Evolutionary conservation across 345 rosid species (phyloP), one percentile per base, ranked within the genome.

Genomic region (Citrus mangshanensis): DNA sequence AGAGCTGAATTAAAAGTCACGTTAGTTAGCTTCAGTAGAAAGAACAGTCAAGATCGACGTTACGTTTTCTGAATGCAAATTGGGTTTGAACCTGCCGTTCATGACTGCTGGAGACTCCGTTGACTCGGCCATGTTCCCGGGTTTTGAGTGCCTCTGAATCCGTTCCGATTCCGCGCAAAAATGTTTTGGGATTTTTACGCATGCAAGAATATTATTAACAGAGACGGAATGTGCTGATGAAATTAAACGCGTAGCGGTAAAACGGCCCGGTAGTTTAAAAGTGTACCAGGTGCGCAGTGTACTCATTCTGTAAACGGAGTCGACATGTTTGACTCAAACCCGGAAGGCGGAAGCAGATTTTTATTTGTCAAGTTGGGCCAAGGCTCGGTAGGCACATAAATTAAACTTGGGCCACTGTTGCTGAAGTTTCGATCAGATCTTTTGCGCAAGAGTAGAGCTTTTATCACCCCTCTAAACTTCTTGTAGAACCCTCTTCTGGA

Each of bases 1-100:
- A 24, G 81, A 84, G 70, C 91, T 87, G 81, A 7, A 56, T 35
- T 49, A 4, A 70, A 6, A 75, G 63, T 49, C 59, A 61, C 21
- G 1, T 10, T 62, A 32, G 30, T 38, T 12, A 60, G 58, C 7
- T 46, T 61, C n/a, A 37, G 58, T 21, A 16, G 9, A 13, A 62
- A 51, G 59, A 72, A 25, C 18, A 4, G 27, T 72, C 24, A 65
- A 19, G 14, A 21, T 14, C 46, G 25, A 30, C 22, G 25, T 38
- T 27, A 56, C 14, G 67, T 12, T 46, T 13, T 46, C 51, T 12
- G 37, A 68, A 21, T 56, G 14, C 22, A 18, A 46, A 38, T 32
- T 1, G 34, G 24, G 59, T 19, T 75, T 42, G 49, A 35, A 85
- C 89, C 86, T 67, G 12, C 54, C 60, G 9, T 80, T 21, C 78